Base-by-base conservation (phyloP, 129 eudicot species). In the Lactuca saligna region DNA sequence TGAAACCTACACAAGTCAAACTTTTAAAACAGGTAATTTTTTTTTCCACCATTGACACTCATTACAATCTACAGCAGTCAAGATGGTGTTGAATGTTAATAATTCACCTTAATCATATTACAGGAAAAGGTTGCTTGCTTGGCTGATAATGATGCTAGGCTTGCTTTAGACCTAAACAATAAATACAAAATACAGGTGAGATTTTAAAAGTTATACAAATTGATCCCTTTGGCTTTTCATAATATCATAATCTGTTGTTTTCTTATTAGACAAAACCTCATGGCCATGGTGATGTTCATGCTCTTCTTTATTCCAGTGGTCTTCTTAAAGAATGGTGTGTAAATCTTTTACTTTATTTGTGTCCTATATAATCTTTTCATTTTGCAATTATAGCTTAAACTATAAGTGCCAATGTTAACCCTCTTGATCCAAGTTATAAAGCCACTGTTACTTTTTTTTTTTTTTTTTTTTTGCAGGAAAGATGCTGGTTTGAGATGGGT, bases 81-180 rank as follows among this genome's bases (percentile, higher is more conserved):
- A 39, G 2, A 55, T 63, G 39, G 53, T 34, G 20, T 39, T 65
- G 44, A 50, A 44, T 34, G 20, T 39, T 65, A 35, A 50, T 50
- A 3, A 8, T 20, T 62, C 69, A 57, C 69, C 13, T 66, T 71
- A 12, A 56, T n/a, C 71, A 34, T 69, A 54, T 17, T 82, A 11
- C 79, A 91, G 96, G 99, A 89, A 83, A 94, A 94, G 79, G 99
- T 89, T 80, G 97, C 97, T 85, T 94, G 99, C 82, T 78, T 94
- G 77, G 92, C 87, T 76, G 99, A 94, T 85, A 94, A 94, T 75
- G 97, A 94, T 72, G 99, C 99, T 10, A 81, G 87, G 70, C 90
- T 94, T 68, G 96, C 97, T 61, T 58, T 87, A 68, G 99, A 94
- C 75, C 93, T 96, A 66, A 71, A 75, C 9, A 87, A 85, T 74